phyloP scores from a whole-genome alignment of 2,329 filamentous ascomycete genomes.

The Trichoderma sp. region DNA sequence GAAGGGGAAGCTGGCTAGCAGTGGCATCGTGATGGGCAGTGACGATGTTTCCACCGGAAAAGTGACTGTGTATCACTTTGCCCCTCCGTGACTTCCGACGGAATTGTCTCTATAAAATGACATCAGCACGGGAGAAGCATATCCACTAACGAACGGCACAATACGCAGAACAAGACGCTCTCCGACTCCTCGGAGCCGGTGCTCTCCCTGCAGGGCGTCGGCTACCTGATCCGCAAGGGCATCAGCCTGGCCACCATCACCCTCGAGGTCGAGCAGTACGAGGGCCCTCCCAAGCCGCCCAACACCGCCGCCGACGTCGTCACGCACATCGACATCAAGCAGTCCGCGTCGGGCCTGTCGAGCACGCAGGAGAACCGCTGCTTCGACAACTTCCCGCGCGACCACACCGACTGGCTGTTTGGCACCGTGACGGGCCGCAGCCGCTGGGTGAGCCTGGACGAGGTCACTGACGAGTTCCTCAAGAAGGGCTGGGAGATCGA shows the following conservation, averaged over 20 bases:
- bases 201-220: slow-evolving; percentile 68
- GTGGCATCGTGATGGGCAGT: background rate
- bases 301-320: slow-evolving; percentile 39
- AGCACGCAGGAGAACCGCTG: slow-evolving; percentile 58
- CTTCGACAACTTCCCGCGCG: slow-evolving; percentile 51
- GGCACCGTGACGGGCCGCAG: slow-evolving; percentile 64
- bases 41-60: background rate
- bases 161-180: slow-evolving; percentile 66
- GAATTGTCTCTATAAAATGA: background rate
- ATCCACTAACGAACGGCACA: slow-evolving; percentile 1
- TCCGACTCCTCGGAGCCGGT: slow-evolving; percentile 67
- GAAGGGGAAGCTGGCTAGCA: background rate
- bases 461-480: slow-evolving; percentile 54
- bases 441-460: slow-evolving; percentile 44
- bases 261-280: slow-evolving; percentile 58
- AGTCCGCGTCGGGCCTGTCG: slow-evolving; percentile 69
- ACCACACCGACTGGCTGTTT: slow-evolving; percentile 77
- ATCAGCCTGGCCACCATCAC: slow-evolving; percentile 68
- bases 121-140: slow-evolving; percentile 1
- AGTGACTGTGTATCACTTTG: background rate
- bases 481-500: slow-evolving; percentile 59
- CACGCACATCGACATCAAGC: slow-evolving; percentile 68
- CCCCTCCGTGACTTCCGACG: background rate
- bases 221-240: slow-evolving; percentile 70
- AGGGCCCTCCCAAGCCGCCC: slow-evolving; percentile 42